A percentile compares a stretch with the other conserved stretches of the same genome.
phyloP scores from a whole-genome alignment of 2,329 filamentous ascomycete genomes.

The Diaporthe batatas region DNA sequence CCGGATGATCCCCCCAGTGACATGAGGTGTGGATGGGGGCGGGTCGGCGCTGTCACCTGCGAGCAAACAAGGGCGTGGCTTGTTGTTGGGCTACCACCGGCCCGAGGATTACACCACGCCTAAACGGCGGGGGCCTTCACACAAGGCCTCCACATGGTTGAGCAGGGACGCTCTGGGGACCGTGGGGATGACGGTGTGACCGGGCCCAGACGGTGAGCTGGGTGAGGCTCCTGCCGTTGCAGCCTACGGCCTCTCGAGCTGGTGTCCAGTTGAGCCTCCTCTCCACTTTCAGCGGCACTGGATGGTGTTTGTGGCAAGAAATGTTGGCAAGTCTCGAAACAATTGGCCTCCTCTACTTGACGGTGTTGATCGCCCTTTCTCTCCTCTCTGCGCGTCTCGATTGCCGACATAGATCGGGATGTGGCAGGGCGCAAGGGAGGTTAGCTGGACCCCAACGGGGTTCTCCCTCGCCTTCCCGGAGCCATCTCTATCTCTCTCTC shows the following conservation, averaged over 20 bases:
- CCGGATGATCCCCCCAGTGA: conserved; percentile 8
- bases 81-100: conserved; percentile 9
- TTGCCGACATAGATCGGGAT: conserved; percentile 9
- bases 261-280: neutral
- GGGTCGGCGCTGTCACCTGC: conserved; percentile 25
- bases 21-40: conserved; percentile 30
- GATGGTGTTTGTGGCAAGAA: neutral
- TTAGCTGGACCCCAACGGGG: conserved; percentile 15
- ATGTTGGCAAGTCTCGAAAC: neutral
- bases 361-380: neutral
- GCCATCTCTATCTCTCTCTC: no score
- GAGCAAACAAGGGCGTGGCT: conserved; percentile 19
- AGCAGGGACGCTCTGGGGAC: neutral
- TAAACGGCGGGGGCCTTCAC: conserved; percentile 4
- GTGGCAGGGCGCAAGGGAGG: conserved; percentile 25
- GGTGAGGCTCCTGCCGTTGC: neutral
- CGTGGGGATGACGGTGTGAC: neutral
- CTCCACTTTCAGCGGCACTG: neutral
- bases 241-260: neutral
- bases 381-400: neutral
- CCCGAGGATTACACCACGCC: conserved; percentile 14
- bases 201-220: neutral
- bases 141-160: conserved; percentile 14
- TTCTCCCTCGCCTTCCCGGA: conserved; percentile 18
- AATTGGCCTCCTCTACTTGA: neutral